Base-by-base conservation (phyloP, 1,139 yeast species). In the Suhomyces panamericanus region DNA sequence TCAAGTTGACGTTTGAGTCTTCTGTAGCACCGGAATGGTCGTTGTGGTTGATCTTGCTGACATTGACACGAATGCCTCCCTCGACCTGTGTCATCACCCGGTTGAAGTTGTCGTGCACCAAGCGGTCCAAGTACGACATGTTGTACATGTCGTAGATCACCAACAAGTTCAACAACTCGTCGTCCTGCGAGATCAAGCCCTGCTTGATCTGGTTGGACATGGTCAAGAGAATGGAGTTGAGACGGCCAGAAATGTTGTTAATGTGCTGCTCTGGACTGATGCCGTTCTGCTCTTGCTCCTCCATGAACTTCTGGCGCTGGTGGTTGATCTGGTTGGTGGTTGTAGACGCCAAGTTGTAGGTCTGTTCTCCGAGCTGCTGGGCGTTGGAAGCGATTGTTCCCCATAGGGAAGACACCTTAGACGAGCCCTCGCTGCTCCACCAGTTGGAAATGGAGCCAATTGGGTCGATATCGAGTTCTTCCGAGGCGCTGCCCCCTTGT, bases 31-130 rank as follows among this genome's bases (percentile, higher is more conserved):
- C 17, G 14, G 32, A 13, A 16, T 45, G 57, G 45, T 51, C 46
- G 58, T 78, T 67, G 57, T 80, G 77, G 66, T 77, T 68, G 52
- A 68, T 70, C 66, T 81, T 78, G 55, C 73, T 75, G 8, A 83
- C 80, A 49, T 73, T 72, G 13, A 83, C 78, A 43, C 78, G 73
- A 38, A 85, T 89, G 11, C 89, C 91, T 31, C 96, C 97, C 62
- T 91, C 96, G 13, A 91, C 97, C 64, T 91, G 97, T 51, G 78
- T 78, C 85, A 90, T 83, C n/a, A 89, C 97, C 45, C 77, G 75
- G 56, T 82, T 83, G 64, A 93, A 93, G 53, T 85, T 87, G 40
- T 75, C 72, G 52, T 80, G 78, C 14, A 88, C 82, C 50, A 83
- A 71, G 43, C 75, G 72, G 50, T 86, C 87, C 55, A 91, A 74